These are phyloP conservation scores for Fusarium neocosmosporiellum DNA, from an alignment of 2,329 filamentous ascomycete species.

Conservation along the genomic window DNA sequence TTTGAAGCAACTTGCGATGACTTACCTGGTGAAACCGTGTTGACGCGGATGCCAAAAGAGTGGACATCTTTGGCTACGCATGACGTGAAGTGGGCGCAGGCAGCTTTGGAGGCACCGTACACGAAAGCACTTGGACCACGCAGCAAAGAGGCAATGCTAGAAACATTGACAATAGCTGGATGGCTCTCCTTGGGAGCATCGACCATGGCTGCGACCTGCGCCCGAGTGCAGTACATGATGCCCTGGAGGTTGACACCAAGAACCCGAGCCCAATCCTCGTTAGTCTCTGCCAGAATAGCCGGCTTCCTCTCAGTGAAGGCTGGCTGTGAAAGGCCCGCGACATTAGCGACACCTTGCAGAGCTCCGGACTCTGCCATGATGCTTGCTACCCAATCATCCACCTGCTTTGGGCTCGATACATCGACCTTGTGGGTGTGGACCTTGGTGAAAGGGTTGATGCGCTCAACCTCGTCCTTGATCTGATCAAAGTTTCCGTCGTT, in stretches of 20 bases:
- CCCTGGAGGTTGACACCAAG: slow-evolving; percentile 1
- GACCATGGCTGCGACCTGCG: background rate
- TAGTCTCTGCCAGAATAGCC: background rate
- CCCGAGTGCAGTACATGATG: slow-evolving; percentile 8
- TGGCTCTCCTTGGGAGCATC: background rate
- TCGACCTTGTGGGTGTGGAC: background rate
- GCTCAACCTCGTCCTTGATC: background rate
- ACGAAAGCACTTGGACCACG: background rate
- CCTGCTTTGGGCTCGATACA: background rate
- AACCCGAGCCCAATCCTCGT: slow-evolving; percentile 4
- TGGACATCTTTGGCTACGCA: background rate
- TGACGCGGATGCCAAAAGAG: background rate
- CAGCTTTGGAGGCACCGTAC: background rate
- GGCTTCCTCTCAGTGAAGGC: background rate
- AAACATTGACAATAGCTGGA: background rate
- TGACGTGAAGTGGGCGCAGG: background rate
- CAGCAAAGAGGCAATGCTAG: background rate
- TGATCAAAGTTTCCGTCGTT: background rate
- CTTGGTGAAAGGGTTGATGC: background rate
- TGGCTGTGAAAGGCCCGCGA: background rate
- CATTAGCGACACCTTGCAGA: background rate
- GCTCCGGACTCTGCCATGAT: background rate
- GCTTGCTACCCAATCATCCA: background rate
- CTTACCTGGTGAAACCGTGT: background rate
- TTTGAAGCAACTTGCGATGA: too few species aligned